Base-by-base conservation (phyloP, 768 basidiomycete genomes). In the Trametes sanguinea region DNA sequence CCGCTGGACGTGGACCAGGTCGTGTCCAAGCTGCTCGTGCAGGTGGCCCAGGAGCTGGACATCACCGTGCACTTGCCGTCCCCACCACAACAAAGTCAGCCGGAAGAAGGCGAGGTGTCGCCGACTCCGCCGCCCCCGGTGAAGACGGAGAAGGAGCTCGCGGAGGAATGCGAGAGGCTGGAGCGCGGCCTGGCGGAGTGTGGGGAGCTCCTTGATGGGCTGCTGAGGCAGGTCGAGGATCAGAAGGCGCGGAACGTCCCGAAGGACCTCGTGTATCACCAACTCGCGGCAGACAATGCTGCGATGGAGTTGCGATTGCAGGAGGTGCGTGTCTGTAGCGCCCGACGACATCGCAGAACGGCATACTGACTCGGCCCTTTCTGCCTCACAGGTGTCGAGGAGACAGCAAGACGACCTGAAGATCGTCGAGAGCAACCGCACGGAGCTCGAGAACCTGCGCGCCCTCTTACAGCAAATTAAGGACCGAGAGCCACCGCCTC, bases 281-380 rank as follows among this genome's bases (percentile, higher is more conserved):
- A 51, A 32, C 57, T 65, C 6, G 54, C 35, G 13, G 35, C 27
- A 5, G 61, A 65, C 47, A 48, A 59, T 33, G 57, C 51, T 6
- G 14, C 43, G 8, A 54, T 65, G 56, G 17, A 43, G 40, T 6
- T 51, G 4, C 35, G 32, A 13, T 8, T 65, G 14, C 16, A 30
- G 22, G 29, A 54, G 46, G 64, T 65, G 16, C 30, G 63, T 40
- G 30, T n/a, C 9, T 14, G 22, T 11, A 16, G 2, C 3, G 14
- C 3, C 27, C n/a, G 27, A 37, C 13, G 29, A 1, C 7, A 29
- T 30, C 17, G 17, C 17, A 51, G 33, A 44, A 14, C 5, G 6
- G 22, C 17, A 11, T 22, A 22, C 22, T 22, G 22, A 22, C 1
- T 22, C 22, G 22, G 22, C 33, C 14, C 39, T 1, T 7, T 37